Conservation (phyloP, 352 stramenopile species). For the Phytophthora pinifolia region DNA sequence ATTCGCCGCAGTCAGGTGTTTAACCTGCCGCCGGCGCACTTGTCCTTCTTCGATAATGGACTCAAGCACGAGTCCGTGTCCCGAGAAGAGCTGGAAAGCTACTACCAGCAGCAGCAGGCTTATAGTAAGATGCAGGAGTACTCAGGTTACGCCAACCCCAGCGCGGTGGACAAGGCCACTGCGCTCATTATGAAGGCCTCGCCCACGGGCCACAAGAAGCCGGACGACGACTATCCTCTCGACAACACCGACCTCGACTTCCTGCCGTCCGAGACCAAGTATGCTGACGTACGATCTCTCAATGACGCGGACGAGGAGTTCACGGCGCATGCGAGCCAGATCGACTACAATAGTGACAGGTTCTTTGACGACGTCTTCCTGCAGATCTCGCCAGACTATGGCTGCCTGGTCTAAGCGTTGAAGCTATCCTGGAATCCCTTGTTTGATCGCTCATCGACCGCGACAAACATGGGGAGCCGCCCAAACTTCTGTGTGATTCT, state of each 20-base stretch:
- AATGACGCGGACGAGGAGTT: slow-evolving; percentile 53
- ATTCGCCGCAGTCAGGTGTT: slow-evolving; percentile 51
- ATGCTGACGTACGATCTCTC: slow-evolving; percentile 51
- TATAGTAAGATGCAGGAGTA: slow-evolving; percentile 5
- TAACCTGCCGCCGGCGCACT: slow-evolving; percentile 23
- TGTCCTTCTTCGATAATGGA: slow-evolving; percentile 23
- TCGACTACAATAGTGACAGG: slow-evolving; percentile 70
- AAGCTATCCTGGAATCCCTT: not conserved
- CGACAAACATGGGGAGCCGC: slow-evolving; percentile 20
- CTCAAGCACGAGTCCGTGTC: slow-evolving; percentile 11
- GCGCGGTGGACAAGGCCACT: slow-evolving; percentile 17
- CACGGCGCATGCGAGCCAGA: slow-evolving; percentile 41
- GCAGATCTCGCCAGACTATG: slow-evolving; percentile 76
- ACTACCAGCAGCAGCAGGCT: slow-evolving; percentile 20
- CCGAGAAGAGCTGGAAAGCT: slow-evolving; percentile 14
- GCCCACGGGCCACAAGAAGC: slow-evolving; percentile 13
- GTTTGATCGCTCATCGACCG: slow-evolving; percentile 26
- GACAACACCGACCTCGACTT: slow-evolving; percentile 37
- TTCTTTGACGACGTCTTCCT: slow-evolving; percentile 82
- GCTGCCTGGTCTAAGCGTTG: slow-evolving; percentile 53
- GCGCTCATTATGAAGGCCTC: slow-evolving; percentile 22
- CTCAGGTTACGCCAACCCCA: slow-evolving; percentile 15
- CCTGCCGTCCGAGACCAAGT: slow-evolving; percentile 47
- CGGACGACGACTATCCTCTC: slow-evolving; percentile 33
- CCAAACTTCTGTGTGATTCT: slow-evolving; percentile 24